Base-by-base conservation (phyloP, 768 basidiomycete genomes). In the Gymnopilus junonius region DNA sequence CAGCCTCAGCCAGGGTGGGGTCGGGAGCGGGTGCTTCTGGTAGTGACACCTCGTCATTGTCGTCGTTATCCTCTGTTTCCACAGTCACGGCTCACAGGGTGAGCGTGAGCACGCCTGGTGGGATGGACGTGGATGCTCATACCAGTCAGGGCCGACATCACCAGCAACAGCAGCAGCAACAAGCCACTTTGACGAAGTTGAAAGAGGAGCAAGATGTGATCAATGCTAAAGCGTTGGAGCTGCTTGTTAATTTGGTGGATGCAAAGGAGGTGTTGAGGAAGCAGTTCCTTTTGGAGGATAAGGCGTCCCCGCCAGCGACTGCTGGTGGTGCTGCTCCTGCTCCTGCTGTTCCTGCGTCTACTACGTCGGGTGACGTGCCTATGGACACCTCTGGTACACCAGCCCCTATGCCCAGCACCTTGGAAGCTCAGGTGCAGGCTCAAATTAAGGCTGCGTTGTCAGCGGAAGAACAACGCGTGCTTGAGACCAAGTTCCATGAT, bases 211-310 rank as follows among this genome's bases (percentile, higher is more conserved):
- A 43, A 8, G 43, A 57, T 27, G 54, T 55, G 27, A 51, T 68
- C 32, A 59, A 62, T 10, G 56, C 65, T 15, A 66, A 60, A 27
- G 65, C 66, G 10, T 59, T 70, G 5, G 65, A 70, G 51, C 45
- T 66, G 15, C 56, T 67, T 17, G 66, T 67, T 21, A 66, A 63
- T 32, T 42, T 67, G 21, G 58, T 65, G 3, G 62, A 65, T 46
- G 57, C 60, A 6, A 65, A 63, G 45, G 59, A 60, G 15, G 61
- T 46, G 27, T 25, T 63, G n/a, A 43, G 45, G 48, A 40, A 58
- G 12, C 48, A 53, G 21, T 43, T 57, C n/a, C n/a, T 51, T 14
- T 20, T 51, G 48, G 48, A 51, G 48, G 48, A 51, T 27, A 32
- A 58, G 0, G 39, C 57, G n/a, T 45, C 61, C 15, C 8, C 43